phyloP scores from a whole-genome alignment of 2,329 filamentous ascomycete species.

The Escovopsis sp. region DNA sequence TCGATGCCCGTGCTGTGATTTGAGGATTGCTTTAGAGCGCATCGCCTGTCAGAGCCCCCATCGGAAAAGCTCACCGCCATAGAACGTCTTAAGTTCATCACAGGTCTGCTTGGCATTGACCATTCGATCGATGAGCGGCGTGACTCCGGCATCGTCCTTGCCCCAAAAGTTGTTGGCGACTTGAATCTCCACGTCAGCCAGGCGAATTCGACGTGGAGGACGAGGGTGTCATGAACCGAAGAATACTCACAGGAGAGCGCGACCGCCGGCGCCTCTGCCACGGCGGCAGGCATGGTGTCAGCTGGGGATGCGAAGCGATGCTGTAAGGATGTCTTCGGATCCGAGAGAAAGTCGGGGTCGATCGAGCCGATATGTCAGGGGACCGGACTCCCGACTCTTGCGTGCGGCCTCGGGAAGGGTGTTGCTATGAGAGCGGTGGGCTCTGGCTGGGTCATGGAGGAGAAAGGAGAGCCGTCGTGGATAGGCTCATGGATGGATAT shows the following conservation, averaged over 20 bases:
- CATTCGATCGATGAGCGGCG: conserved; percentile 86
- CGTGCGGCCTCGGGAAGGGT: too few relatives aligned
- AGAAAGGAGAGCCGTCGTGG: neutral
- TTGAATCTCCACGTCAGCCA: conserved; percentile 16
- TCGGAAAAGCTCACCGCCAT: conserved; percentile 46
- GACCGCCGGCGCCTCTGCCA: conserved; percentile 48
- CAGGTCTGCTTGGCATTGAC: conserved; percentile 84
- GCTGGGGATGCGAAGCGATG: conserved; percentile 1
- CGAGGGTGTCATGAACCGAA: too few relatives aligned
- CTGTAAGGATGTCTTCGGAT: too few relatives aligned
- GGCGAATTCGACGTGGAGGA: too few relatives aligned
- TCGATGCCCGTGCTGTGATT: conserved; percentile 60
- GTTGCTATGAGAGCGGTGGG: too few relatives aligned
- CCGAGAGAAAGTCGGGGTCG: too few relatives aligned
- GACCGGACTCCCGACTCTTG: too few relatives aligned
- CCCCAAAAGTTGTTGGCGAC: conserved; percentile 99
- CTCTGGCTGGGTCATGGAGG: too few relatives aligned
- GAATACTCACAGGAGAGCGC: conserved; percentile 47
- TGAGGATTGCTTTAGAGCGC: neutral
- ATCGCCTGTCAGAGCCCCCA: neutral
- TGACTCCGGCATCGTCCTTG: conserved; percentile 93
- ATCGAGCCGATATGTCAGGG: too few relatives aligned
- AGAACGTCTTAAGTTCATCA: conserved; percentile 88
- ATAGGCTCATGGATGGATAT: neutral
- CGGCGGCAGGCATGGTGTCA: conserved; percentile 43